phyloP scores from a whole-genome alignment of 306 rosid genomes.

The Vigna trinervia region DNA sequence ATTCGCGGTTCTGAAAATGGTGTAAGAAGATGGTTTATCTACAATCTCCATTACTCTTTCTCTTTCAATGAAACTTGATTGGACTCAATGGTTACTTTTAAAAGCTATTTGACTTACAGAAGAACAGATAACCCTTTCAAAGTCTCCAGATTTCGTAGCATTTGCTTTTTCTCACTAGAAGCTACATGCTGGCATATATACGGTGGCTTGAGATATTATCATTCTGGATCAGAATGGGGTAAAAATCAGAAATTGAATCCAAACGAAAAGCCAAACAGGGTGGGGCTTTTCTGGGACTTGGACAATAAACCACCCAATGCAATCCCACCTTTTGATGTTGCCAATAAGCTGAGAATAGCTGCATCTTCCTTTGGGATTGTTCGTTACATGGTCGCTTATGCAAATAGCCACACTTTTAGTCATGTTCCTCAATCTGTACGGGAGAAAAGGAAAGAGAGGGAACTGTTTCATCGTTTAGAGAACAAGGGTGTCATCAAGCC shows the following conservation, averaged over 20 bases:
- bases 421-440: conserved; percentile 60
- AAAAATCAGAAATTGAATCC: conserved; percentile 31
- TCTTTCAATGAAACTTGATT: conserved; percentile 7
- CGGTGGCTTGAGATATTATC: conserved; percentile 40
- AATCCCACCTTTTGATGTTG: conserved; percentile 72
- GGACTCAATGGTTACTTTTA: conserved; percentile 18
- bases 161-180: conserved; percentile 25
- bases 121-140: conserved; percentile 18
- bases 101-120: conserved; percentile 9
- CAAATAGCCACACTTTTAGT: conserved; percentile 58
- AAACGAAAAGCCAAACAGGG: conserved; percentile 48
- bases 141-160: conserved; percentile 48
- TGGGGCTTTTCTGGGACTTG: conserved; percentile 89
- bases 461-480: conserved; percentile 57
- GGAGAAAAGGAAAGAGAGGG: conserved; percentile 61
- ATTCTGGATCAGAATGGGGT: conserved; percentile 39
- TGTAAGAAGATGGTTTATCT: neutral
- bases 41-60: conserved; percentile 6
- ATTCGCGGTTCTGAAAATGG: conserved; percentile 10
- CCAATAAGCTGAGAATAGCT: conserved; percentile 68
- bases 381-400: conserved; percentile 76
- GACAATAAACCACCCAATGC: conserved; percentile 82
- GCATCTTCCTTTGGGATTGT: conserved; percentile 76
- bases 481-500: conserved; percentile 62
- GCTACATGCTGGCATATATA: neutral